These are phyloP conservation scores for Leccinum rimulosum DNA, from an alignment of 768 basidiomycete species.

Conservation along the genomic window DNA sequence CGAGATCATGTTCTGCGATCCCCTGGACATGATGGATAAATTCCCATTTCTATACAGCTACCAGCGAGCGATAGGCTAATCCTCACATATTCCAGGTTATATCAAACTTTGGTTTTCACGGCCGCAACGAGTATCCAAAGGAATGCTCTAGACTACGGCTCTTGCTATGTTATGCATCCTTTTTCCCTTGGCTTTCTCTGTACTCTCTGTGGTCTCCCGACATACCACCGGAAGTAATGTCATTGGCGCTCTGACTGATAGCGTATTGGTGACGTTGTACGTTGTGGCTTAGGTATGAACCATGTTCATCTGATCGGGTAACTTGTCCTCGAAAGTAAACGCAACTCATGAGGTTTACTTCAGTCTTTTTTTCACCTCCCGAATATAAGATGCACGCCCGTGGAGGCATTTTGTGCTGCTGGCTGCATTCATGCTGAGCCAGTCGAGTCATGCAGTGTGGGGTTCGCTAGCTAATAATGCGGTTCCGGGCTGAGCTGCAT, in stretches of 20 bases:
- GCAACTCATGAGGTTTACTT: not conserved
- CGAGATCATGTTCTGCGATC: not conserved
- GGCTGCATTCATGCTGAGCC: too few species aligned
- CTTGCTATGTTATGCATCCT: not conserved
- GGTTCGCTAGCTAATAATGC: not conserved
- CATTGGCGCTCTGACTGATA: not conserved
- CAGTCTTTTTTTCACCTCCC: not conserved
- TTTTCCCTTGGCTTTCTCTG: not conserved
- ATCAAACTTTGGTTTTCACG: not conserved
- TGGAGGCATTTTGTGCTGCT: not conserved
- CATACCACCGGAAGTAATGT: not conserved
- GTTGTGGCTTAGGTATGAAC: conserved; percentile 10
- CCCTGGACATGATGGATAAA: not conserved
- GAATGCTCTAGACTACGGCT: not conserved
- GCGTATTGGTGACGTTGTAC: not conserved
- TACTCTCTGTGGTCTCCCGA: not conserved
- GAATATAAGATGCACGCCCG: not conserved
- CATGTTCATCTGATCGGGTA: not conserved
- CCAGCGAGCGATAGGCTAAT: not conserved
- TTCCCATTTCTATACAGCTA: not conserved
- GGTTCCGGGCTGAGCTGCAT: not conserved
- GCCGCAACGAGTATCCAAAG: not conserved
- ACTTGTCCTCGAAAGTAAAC: not conserved
- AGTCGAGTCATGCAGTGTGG: too few species aligned
- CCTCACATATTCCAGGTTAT: not conserved